phyloP scores from a whole-genome alignment of 495 filamentous ascomycete species.

The Podospora fimiseda region DNA sequence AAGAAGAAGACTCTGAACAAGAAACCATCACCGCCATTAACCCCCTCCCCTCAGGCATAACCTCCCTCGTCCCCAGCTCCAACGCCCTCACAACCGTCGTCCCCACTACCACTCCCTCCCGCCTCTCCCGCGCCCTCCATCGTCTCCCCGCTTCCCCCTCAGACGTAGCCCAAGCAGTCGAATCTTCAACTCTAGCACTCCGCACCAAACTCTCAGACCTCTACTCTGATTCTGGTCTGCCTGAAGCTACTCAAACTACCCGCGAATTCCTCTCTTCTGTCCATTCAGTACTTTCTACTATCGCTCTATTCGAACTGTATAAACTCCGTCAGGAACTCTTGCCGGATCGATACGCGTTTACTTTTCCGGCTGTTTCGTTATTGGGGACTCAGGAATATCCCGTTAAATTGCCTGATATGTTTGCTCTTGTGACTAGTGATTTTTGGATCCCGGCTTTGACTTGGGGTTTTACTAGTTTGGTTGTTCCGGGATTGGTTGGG shows the following conservation, averaged over 20 bases:
- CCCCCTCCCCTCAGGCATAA: slow-evolving; percentile 1
- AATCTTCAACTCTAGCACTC: slow-evolving; percentile 61
- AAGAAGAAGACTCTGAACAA: not conserved
- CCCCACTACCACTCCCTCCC: slow-evolving; percentile 51
- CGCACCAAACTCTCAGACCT: slow-evolving; percentile 45
- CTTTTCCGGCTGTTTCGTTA: slow-evolving; percentile 54
- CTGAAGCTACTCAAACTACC: slow-evolving; percentile 49
- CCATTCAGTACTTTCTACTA: slow-evolving; percentile 54
- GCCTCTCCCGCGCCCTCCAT: slow-evolving; percentile 47
- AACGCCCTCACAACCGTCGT: slow-evolving; percentile 23
- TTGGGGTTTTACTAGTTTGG: slow-evolving; percentile 66
- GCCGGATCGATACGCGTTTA: slow-evolving; percentile 63
- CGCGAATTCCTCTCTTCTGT: slow-evolving; percentile 66
- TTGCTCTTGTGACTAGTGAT: slow-evolving; percentile 61
- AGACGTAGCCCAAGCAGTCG: slow-evolving; percentile 74
- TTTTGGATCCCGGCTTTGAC: slow-evolving; percentile 81
- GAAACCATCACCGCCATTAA: slow-evolving; percentile 4
- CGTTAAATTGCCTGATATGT: slow-evolving; percentile 73
- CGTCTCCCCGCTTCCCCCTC: slow-evolving; percentile 78
- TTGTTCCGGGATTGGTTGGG: slow-evolving; percentile 62
- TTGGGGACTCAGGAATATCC: slow-evolving; percentile 43
- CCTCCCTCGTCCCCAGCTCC: not conserved
- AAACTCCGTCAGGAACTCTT: slow-evolving; percentile 56
- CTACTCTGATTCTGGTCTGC: slow-evolving; percentile 45
- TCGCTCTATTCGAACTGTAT: slow-evolving; percentile 58